These are phyloP conservation scores for Saprolegnia parasitica DNA, from an alignment of 352 stramenopile species.

Conservation along the genomic window DNA sequence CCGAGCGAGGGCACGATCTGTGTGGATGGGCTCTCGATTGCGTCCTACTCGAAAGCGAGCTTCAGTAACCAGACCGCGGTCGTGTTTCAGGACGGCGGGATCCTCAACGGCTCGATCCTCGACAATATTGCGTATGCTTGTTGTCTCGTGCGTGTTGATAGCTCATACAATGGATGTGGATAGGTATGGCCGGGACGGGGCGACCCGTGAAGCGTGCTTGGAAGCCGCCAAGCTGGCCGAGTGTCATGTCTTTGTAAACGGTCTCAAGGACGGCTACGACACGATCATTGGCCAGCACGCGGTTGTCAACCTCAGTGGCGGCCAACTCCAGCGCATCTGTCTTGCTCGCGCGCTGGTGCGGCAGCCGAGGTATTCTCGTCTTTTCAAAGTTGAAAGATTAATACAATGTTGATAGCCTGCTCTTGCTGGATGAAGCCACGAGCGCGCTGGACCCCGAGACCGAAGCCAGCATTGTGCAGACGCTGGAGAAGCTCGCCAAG, in stretches of 20 bases:
- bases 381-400: neutral
- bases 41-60: constrained; percentile 79
- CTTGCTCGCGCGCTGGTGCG: constrained; percentile 27
- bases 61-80: constrained; percentile 85
- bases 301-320: constrained; percentile 27
- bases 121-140: constrained; percentile 79
- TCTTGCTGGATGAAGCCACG: constrained; percentile 29
- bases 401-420: neutral
- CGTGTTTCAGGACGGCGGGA: constrained; percentile 83
- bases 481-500: constrained; percentile 15
- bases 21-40: constrained; percentile 67
- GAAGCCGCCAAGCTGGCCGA: constrained; percentile 74
- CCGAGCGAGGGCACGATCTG: constrained; percentile 73
- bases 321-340: constrained; percentile 29
- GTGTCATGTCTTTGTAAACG: constrained; percentile 23
- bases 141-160: neutral
- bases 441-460: constrained; percentile 26
- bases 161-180: constrained; percentile 30
- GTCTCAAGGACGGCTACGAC: constrained; percentile 30
- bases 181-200: too few species aligned
- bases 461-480: constrained; percentile 22
- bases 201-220: constrained; percentile 76
- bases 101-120: constrained; percentile 83
- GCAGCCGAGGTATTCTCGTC: constrained; percentile 1
- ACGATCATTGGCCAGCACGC: constrained; percentile 30